Conservation (phyloP, 345 rosid genomes). For the Eucalyptus erythrocorys region DNA sequence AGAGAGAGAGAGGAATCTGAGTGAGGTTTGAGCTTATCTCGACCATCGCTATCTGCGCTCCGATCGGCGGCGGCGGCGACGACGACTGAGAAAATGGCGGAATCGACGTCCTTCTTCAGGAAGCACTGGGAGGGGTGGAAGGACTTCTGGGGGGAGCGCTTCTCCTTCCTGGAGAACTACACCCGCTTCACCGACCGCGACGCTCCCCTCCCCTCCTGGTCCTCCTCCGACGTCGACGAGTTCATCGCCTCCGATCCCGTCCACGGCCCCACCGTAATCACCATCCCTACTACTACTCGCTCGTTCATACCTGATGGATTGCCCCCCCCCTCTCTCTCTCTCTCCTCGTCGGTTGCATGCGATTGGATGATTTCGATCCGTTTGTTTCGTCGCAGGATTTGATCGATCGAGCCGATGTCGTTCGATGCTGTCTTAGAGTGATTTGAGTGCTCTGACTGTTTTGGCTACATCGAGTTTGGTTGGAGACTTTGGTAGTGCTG, state of each 20-base stretch:
- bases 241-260: constrained; percentile 85
- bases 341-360: background rate
- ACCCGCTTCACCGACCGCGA: constrained; percentile 43
- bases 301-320: background rate
- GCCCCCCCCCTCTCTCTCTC: background rate
- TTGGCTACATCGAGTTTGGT: background rate
- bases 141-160: constrained; percentile 57
- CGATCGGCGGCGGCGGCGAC: background rate
- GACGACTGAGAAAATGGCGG: background rate
- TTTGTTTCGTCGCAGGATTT: background rate
- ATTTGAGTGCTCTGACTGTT: background rate
- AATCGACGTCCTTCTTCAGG: constrained; percentile 21
- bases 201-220: constrained; percentile 67
- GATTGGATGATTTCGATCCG: background rate
- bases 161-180: constrained; percentile 47
- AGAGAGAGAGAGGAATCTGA: background rate
- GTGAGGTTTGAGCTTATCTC: background rate
- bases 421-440: background rate
- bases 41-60: background rate
- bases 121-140: constrained; percentile 45
- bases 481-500: background rate
- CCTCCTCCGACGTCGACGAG: constrained; percentile 61
- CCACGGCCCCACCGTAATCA: constrained; percentile 66
- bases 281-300: background rate
- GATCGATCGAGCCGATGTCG: background rate